Conservation (phyloP, 306 rosid genomes). For the Casuarina cunninghamiana region DNA sequence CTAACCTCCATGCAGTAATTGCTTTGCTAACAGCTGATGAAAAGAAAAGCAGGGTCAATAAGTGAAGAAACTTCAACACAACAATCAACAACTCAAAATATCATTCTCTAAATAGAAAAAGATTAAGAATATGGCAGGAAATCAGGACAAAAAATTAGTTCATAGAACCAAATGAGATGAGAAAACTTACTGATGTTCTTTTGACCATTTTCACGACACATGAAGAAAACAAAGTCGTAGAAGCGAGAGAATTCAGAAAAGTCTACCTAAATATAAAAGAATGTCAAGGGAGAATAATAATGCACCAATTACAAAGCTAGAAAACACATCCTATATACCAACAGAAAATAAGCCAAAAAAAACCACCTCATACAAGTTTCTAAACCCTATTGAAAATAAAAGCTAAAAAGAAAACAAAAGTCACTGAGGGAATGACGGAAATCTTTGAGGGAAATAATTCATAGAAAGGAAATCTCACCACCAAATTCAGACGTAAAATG, state of each 20-base stretch:
- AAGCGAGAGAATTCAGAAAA: conserved; percentile 76
- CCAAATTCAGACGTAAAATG: conserved; percentile 53
- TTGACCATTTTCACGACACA: conserved; percentile 93
- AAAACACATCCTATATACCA: conserved; percentile 15
- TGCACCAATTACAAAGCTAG: conserved; percentile 18
- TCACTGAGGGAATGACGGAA: conserved; percentile 10
- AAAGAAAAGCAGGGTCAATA: conserved; percentile 19
- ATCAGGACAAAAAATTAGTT: conserved; percentile 18
- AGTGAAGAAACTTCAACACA: conserved; percentile 12
- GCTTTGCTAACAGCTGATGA: conserved; percentile 81
- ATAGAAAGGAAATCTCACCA: conserved; percentile 53
- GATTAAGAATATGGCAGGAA: neutral
- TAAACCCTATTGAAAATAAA: neutral
- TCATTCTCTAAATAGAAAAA: neutral
- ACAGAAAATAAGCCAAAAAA: neutral
- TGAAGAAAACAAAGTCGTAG: conserved; percentile 85
- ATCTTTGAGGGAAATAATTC: conserved; percentile 13
- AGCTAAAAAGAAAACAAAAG: no score
- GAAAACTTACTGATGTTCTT: conserved; percentile 80
- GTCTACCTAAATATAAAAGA: conserved; percentile 52
- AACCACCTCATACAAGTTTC: neutral
- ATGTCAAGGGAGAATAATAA: conserved; percentile 24
- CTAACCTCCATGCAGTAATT: conserved; percentile 80
- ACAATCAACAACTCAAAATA: neutral
- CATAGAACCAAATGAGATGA: neutral